Evolutionary conservation across 2,329 filamentous ascomycete species (phyloP).

Genomic region (Chaetomiaceae sp.): DNA sequence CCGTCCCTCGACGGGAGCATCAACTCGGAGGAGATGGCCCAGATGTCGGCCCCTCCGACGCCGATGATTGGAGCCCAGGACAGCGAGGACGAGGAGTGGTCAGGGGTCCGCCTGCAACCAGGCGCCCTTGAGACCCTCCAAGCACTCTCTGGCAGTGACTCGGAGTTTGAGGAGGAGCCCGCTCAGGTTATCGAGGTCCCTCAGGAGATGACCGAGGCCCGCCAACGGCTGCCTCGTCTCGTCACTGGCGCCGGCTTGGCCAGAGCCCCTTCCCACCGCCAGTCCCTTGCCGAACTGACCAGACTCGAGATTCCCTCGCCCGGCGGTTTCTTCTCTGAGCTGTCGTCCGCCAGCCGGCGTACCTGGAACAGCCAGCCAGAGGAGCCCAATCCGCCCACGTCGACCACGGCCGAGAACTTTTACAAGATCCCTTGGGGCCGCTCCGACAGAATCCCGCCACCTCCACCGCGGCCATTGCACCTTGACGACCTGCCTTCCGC

Average conservation of each 20-base stretch:
- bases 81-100: slow-evolving; percentile 61
- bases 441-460: slow-evolving; percentile 33
- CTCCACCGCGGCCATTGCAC: slow-evolving; percentile 34
- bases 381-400: slow-evolving; percentile 64
- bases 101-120: slow-evolving; percentile 69
- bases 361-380: slow-evolving; percentile 69
- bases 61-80: slow-evolving; percentile 62
- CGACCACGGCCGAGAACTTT: slow-evolving; percentile 86
- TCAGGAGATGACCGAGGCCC: slow-evolving; percentile 47
- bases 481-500: slow-evolving; percentile 44
- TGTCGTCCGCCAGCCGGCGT: slow-evolving; percentile 69
- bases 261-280: slow-evolving; percentile 45
- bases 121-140: slow-evolving; percentile 77
- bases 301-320: slow-evolving; percentile 86
- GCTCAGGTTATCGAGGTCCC: slow-evolving; percentile 52
- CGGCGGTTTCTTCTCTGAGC: slow-evolving; percentile 82
- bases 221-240: slow-evolving; percentile 47
- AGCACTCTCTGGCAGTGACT: slow-evolving; percentile 58
- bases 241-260: slow-evolving; percentile 37
- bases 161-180: slow-evolving; percentile 57
- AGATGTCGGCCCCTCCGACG: slow-evolving; percentile 78
- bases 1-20: slow-evolving; percentile 88
- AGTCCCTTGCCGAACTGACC: slow-evolving; percentile 67
- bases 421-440: slow-evolving; percentile 77
- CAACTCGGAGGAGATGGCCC: slow-evolving; percentile 80